Percentiles rank a stretch among this genome's conserved stretches.
Conservation (phyloP, 768 basidiomycete species). For the Tylopilus sp. region DNA sequence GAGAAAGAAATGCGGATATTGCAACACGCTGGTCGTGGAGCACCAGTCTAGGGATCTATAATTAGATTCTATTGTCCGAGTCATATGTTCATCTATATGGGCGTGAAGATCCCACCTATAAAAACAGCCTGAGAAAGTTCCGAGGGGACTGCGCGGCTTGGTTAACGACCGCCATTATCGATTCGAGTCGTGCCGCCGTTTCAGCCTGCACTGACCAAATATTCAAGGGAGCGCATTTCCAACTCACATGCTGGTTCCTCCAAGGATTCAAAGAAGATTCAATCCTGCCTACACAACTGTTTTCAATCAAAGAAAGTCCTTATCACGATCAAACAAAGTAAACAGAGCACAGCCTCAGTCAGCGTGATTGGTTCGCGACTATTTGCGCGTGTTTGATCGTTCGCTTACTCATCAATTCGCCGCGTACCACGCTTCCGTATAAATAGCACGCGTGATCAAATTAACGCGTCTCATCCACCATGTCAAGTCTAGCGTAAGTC, state of each 20-base stretch:
- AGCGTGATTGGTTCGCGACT: constrained; percentile 1
- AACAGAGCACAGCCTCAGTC: background rate
- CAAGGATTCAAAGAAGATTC: too few relatives aligned
- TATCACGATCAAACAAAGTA: background rate
- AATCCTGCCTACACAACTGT: too few relatives aligned
- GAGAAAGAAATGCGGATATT: constrained; percentile 74
- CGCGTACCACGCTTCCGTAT: background rate
- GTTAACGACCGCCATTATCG: constrained; percentile 9
- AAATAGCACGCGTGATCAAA: background rate
- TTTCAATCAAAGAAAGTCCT: too few relatives aligned
- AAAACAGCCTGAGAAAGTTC: background rate
- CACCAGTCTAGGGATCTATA: background rate
- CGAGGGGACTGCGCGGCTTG: background rate
- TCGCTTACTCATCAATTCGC: constrained; percentile 3
- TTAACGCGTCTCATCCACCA: constrained; percentile 13
- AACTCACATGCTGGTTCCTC: background rate
- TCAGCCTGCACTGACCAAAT: background rate
- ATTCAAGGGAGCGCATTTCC: background rate
- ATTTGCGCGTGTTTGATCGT: constrained; percentile 11
- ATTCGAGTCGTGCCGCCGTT: background rate
- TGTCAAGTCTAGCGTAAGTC: constrained; percentile 16
- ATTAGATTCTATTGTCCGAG: constrained; percentile 14
- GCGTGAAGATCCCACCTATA: constrained; percentile 1
- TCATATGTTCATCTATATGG: constrained; percentile 3
- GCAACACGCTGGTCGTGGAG: too few relatives aligned